Evolutionary conservation across 176 grass and related monocot genomes (phyloP).

Genomic region (Aegilops umbellulata): DNA sequence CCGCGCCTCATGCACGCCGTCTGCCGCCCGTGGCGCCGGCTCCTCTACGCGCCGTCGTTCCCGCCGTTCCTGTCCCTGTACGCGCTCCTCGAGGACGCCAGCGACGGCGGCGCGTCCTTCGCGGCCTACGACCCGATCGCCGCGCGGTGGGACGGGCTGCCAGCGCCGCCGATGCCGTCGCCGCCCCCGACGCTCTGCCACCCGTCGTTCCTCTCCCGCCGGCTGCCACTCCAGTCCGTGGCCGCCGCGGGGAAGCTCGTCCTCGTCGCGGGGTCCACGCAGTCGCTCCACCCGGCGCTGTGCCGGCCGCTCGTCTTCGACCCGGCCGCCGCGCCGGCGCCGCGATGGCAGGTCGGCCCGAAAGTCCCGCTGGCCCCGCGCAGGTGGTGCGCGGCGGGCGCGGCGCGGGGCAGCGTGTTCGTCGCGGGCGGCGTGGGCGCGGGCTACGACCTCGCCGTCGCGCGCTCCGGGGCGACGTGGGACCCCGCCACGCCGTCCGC

Average conservation of each 20-base stretch:
- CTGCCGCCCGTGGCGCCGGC: constrained; percentile 65
- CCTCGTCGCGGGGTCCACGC: constrained; percentile 57
- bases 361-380: constrained; percentile 61
- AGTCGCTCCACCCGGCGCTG: constrained; percentile 59
- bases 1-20: constrained; percentile 57
- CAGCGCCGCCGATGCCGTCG: constrained; percentile 44
- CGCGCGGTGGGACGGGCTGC: constrained; percentile 38
- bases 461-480: constrained; percentile 51
- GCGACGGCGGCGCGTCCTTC: constrained; percentile 33
- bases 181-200: constrained; percentile 52
- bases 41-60: constrained; percentile 64
- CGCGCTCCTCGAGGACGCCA: constrained; percentile 39
- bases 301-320: constrained; percentile 66
- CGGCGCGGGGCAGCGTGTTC: constrained; percentile 51
- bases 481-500: constrained; percentile 25
- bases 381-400: constrained; percentile 74
- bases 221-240: constrained; percentile 65
- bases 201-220: constrained; percentile 70
- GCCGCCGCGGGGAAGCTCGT: constrained; percentile 40
- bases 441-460: constrained; percentile 49
- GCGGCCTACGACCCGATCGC: constrained; percentile 53
- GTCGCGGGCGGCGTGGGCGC: constrained; percentile 61
- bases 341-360: constrained; percentile 53
- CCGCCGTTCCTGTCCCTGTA: constrained; percentile 54
- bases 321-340: constrained; percentile 1